These are phyloP conservation scores for Tilletia setariae DNA, from an alignment of 1,284 basidiomycete genomes.

Conservation along the genomic window DNA sequence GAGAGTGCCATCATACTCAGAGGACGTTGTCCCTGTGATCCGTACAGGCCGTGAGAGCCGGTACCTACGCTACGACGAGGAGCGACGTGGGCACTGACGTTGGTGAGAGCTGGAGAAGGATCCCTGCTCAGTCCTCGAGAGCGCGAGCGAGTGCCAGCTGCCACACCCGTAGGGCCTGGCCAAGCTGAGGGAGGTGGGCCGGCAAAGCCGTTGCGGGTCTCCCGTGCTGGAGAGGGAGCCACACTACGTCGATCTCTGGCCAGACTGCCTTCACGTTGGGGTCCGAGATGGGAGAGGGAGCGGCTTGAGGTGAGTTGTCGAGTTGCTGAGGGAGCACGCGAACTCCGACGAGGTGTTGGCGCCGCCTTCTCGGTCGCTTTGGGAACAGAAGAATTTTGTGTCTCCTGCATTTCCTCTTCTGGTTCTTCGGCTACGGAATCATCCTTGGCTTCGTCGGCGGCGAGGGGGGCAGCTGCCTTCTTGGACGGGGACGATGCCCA, in stretches of 20 bases:
- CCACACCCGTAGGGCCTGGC: background rate
- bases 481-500: background rate
- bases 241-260: background rate
- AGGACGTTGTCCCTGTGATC: background rate
- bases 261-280: no score
- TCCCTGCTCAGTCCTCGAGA: background rate
- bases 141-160: background rate
- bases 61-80: background rate
- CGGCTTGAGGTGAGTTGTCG: constrained; percentile 5
- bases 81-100: constrained; percentile 8
- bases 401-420: background rate
- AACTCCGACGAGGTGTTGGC: no score
- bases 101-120: background rate
- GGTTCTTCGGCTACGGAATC: background rate
- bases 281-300: constrained; percentile 12
- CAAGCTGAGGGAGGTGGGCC: background rate
- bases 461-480: background rate
- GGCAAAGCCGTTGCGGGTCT: no score
- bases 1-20: constrained; percentile 1
- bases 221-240: background rate
- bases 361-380: background rate
- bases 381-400: background rate
- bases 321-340: background rate
- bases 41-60: background rate
- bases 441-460: background rate